phyloP scores from a whole-genome alignment of 164 flowering plant genomes.

The Aristolochia fimbriata region DNA sequence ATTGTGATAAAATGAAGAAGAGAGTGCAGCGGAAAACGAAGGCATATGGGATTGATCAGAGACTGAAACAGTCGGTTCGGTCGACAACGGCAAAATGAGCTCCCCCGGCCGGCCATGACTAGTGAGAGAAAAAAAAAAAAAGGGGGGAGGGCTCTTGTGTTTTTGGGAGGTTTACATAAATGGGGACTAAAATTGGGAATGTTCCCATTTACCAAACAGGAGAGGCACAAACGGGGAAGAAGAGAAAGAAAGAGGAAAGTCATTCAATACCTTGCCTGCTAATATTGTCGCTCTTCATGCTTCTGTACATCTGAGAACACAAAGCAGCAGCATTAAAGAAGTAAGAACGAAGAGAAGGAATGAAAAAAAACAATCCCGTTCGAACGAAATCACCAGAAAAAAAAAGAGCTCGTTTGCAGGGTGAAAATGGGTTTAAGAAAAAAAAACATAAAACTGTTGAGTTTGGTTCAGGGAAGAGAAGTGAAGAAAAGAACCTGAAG shows the following conservation, averaged over 20 bases:
- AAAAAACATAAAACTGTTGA: too few species aligned
- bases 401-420: background rate
- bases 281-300: constrained; percentile 53
- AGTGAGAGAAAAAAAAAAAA: background rate
- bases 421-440: too few species aligned
- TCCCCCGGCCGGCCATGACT: background rate
- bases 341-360: background rate
- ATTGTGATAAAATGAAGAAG: background rate
- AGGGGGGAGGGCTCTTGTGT: too few species aligned
- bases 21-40: background rate
- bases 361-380: background rate
- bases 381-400: background rate
- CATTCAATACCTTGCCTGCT: constrained; percentile 33
- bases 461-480: background rate
- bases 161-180: background rate
- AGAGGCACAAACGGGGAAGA: background rate
- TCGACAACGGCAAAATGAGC: background rate
- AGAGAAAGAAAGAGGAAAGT: background rate
- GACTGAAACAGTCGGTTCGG: too few species aligned
- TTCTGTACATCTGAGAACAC: constrained; percentile 74
- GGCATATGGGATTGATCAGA: too few species aligned
- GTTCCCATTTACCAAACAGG: background rate
- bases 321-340: background rate
- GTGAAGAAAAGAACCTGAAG: constrained; percentile 49
- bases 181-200: background rate